Evolutionary conservation across 331 rosid species (phyloP).

Genomic region (Acacia pycnantha): DNA sequence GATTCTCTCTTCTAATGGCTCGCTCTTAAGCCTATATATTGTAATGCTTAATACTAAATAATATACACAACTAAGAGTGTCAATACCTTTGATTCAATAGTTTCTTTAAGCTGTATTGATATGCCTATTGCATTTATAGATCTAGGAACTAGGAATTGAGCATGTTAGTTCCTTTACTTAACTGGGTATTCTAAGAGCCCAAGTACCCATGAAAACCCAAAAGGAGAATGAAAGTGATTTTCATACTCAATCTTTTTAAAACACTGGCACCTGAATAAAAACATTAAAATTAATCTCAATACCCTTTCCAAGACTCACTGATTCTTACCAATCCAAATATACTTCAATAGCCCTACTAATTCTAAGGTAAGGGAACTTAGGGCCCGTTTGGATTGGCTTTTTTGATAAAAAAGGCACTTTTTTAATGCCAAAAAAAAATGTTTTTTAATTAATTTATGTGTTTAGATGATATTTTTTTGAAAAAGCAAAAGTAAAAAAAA

Average conservation of each 20-base stretch:
- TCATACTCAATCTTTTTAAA: background rate
- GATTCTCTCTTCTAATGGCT: no score
- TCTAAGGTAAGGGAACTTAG: background rate
- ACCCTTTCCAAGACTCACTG: background rate
- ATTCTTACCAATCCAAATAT: background rate
- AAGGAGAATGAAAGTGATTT: background rate
- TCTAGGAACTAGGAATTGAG: background rate
- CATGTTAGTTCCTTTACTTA: background rate
- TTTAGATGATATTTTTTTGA: no score
- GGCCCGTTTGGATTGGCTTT: no score
- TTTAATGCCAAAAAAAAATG: no score
- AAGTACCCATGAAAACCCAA: background rate
- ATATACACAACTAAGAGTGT: no score
- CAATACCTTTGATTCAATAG: no score
- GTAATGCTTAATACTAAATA: no score
- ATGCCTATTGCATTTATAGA: background rate
- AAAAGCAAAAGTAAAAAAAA: no score
- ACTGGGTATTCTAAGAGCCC: background rate
- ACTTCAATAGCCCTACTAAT: background rate
- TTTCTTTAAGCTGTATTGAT: background rate
- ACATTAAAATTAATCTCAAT: background rate
- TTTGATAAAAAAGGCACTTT: no score
- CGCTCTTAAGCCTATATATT: no score
- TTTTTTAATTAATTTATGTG: no score
- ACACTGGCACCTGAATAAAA: background rate